Evolutionary conservation across 495 filamentous ascomycete species (phyloP).

Genomic region (Thozetella sp.): DNA sequence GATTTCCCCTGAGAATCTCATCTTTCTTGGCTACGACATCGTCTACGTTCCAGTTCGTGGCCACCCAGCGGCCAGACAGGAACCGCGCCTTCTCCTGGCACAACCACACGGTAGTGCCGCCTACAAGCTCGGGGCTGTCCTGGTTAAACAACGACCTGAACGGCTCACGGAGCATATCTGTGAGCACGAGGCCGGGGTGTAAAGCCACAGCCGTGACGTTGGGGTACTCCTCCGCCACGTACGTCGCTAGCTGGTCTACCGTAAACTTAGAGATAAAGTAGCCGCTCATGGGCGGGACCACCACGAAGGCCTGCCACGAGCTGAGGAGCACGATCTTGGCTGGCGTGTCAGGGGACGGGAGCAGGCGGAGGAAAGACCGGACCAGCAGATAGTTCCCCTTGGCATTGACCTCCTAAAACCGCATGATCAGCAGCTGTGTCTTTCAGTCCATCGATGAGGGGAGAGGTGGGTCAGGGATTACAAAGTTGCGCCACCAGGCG

Average conservation of each 20-base stretch:
- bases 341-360: conserved; percentile 15
- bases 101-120: conserved; percentile 40
- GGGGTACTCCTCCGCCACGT: conserved; percentile 32
- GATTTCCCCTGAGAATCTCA: conserved; percentile 32
- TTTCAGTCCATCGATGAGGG: background rate
- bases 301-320: conserved; percentile 21
- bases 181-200: conserved; percentile 36
- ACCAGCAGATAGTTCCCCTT: conserved; percentile 40
- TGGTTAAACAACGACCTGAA: conserved; percentile 25
- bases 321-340: conserved; percentile 41
- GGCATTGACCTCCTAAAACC: conserved; percentile 41
- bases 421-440: no score
- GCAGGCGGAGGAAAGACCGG: conserved; percentile 33
- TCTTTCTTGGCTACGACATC: conserved; percentile 37
- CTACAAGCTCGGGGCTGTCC: conserved; percentile 36
- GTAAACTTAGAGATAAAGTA: conserved; percentile 39
- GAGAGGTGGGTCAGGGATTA: conserved; percentile 5
- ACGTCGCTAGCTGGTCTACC: conserved; percentile 25
- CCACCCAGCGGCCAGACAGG: conserved; percentile 38
- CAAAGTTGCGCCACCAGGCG: conserved; percentile 31
- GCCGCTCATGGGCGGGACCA: conserved; percentile 26
- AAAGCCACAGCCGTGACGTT: conserved; percentile 33
- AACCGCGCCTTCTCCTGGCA: conserved; percentile 32
- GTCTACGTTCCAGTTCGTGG: conserved; percentile 44
- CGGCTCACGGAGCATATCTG: conserved; percentile 25